Percentiles rank a stretch among this genome's conserved stretches.
phyloP scores from a whole-genome alignment of 306 rosid species.

The Datisca glomerata region DNA sequence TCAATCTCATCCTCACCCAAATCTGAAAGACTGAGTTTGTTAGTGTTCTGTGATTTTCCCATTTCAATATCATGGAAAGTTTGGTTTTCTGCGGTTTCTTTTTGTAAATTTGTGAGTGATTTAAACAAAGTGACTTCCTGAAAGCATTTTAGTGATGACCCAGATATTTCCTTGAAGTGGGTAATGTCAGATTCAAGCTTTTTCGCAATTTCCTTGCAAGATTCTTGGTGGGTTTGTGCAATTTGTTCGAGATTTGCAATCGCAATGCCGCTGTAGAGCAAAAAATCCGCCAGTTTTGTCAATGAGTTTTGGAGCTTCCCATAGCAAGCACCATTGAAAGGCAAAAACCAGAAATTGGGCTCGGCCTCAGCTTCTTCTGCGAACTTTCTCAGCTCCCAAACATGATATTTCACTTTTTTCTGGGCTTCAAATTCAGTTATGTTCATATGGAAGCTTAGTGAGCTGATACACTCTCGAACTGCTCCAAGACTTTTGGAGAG shows the following conservation, averaged over 20 bases:
- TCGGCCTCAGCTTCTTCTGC: constrained; percentile 44
- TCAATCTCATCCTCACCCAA: constrained; percentile 30
- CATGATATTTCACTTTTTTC: constrained; percentile 15
- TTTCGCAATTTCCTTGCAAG: constrained; percentile 17
- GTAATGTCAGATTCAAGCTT: constrained; percentile 26
- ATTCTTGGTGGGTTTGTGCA: constrained; percentile 11
- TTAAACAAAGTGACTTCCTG: constrained; percentile 25
- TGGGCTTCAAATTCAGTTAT: constrained; percentile 14
- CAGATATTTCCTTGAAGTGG: constrained; percentile 24
- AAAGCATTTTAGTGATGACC: constrained; percentile 17
- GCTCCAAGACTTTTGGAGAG: constrained; percentile 27
- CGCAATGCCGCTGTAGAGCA: constrained; percentile 28
- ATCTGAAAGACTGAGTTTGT: constrained; percentile 4
- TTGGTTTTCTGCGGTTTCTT: constrained; percentile 19
- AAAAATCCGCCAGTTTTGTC: constrained; percentile 26
- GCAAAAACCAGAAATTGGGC: constrained; percentile 57
- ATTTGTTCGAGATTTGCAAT: constrained; percentile 27
- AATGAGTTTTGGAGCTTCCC: constrained; percentile 31
- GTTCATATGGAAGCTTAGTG: constrained; percentile 14
- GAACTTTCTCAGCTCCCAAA: constrained; percentile 25
- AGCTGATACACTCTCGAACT: constrained; percentile 22
- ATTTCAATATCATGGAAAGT: constrained; percentile 30
- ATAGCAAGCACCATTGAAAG: constrained; percentile 37
- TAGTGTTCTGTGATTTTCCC: constrained; percentile 27
- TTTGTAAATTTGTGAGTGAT: constrained; percentile 22